Conservation (phyloP, 306 rosid species). For the Astragalus membranaceus region DNA sequence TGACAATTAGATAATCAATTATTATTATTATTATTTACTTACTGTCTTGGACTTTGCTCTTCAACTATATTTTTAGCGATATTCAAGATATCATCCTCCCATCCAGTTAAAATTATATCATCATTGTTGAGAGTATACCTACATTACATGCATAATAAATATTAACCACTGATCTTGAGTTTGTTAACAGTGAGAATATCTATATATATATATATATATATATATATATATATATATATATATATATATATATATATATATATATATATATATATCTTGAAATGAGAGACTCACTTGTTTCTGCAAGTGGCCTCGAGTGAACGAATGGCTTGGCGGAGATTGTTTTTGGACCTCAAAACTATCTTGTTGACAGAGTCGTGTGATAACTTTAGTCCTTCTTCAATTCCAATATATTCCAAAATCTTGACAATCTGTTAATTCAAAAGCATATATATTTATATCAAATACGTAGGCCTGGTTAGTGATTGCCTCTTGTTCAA, state of each 20-base stretch:
- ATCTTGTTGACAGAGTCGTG: conserved; percentile 34
- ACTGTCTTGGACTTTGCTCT: conserved; percentile 87
- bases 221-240: too few relatives aligned
- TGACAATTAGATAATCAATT: too few relatives aligned
- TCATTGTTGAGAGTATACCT: conserved; percentile 53
- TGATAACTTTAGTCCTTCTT: conserved; percentile 51
- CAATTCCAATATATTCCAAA: conserved; percentile 42
- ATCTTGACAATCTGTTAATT: conserved; percentile 51
- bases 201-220: too few relatives aligned
- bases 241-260: too few relatives aligned
- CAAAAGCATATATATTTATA: too few relatives aligned
- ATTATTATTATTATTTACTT: too few relatives aligned
- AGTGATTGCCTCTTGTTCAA: too few relatives aligned
- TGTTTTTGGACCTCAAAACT: conserved; percentile 48
- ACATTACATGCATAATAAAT: conserved; percentile 19
- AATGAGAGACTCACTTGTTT: conserved; percentile 28
- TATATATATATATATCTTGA: too few relatives aligned
- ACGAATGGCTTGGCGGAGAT: conserved; percentile 74
- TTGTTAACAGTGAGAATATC: too few relatives aligned
- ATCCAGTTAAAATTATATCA: conserved; percentile 56
- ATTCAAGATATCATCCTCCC: conserved; percentile 71
- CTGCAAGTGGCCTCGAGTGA: conserved; percentile 74
- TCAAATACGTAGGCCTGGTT: too few relatives aligned
- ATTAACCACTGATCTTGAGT: neutral
- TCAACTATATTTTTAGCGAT: conserved; percentile 54